Evolutionary conservation across 1,284 basidiomycete species (phyloP), one percentile per base, ranked within the genome.

Genomic region (Boletus austroedulis): DNA sequence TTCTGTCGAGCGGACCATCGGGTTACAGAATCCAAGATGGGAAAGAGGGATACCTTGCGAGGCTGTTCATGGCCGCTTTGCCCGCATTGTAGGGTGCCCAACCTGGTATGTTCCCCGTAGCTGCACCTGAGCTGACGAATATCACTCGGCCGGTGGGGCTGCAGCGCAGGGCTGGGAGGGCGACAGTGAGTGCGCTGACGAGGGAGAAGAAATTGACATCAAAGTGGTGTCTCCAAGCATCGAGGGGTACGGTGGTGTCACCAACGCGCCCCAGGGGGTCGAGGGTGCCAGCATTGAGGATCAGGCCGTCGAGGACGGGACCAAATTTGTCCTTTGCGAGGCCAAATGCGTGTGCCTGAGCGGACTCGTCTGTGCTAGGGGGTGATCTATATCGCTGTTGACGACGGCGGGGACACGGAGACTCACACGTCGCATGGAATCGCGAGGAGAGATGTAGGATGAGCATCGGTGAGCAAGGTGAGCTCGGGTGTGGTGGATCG

Each of bases 201-300:
- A 93, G 78, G 2, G 91, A 90, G 73, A 93, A 92, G 71, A 94
- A 88, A 72, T 95, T 95, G 74, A 92, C 76, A 64, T 94, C 89
- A 73, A 89, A 90, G 67, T 84, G 80, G 12, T 73, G 65, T 66
- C 78, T 87, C 88, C 84, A 91, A n/a, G 70, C 74, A 51, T 77
- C 77, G 19, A 81, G 62, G 26, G 71, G 59, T 31, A 74, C 69
- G 21, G 73, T 67, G 17, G 71, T 61, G n/a, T 76, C 73, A 12
- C 67, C 72, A 45, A 82, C 75, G 51, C 73, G 77, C 8, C 75
- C 74, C 40, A 83, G 61, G 24, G 85, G 84, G 44, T 78, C 81
- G 38, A 94, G 72, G 0, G 82, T 80, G 12, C 83, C 94, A 10
- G 93, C 93, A 63, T 93, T 94, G 59, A 95, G 80, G 50, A 95